phyloP scores from a whole-genome alignment of 305 asterid species.

The Solanum hybrid region DNA sequence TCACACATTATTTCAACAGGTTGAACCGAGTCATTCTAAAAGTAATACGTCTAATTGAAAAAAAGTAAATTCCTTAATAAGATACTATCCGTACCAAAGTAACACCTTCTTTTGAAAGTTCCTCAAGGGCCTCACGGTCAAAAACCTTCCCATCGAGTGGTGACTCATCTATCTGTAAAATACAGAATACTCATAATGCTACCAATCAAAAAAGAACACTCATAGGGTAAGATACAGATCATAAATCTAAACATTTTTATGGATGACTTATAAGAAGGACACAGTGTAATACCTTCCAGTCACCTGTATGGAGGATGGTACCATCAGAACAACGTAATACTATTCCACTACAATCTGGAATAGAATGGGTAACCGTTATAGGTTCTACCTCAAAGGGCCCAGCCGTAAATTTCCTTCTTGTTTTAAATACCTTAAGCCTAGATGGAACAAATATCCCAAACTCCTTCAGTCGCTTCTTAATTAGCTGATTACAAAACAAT shows the following conservation, averaged over 20 bases:
- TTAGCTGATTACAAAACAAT: slow-evolving; percentile 52
- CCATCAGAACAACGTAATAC: slow-evolving; percentile 97
- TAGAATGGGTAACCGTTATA: slow-evolving; percentile 88
- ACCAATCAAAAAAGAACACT: slow-evolving; percentile 3
- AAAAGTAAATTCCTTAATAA: neutral
- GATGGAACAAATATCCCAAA: slow-evolving; percentile 92
- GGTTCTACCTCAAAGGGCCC: slow-evolving; percentile 98
- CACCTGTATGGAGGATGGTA: slow-evolving; percentile 97
- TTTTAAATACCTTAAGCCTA: slow-evolving; percentile 81
- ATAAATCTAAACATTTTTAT: slow-evolving; percentile 4
- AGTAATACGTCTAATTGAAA: neutral
- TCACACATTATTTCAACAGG: neutral
- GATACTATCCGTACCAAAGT: slow-evolving; percentile 63
- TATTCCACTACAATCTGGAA: slow-evolving; percentile 98
- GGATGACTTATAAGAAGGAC: slow-evolving; percentile 1
- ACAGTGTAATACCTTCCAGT: slow-evolving; percentile 76
- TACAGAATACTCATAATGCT: slow-evolving; percentile 12
- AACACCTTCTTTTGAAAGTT: slow-evolving; percentile 97
- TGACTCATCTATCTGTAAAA: slow-evolving; percentile 86
- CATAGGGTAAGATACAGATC: slow-evolving; percentile 3
- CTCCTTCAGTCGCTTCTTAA: slow-evolving; percentile 89
- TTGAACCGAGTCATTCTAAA: neutral
- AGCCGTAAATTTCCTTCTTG: slow-evolving; percentile 70
- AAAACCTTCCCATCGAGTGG: slow-evolving; percentile 89
- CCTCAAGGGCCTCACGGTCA: slow-evolving; percentile 89